Evolutionary conservation across 2,329 filamentous ascomycete genomes (phyloP), one percentile per base, ranked within the genome.

Genomic region (Aspergillus hortae): DNA sequence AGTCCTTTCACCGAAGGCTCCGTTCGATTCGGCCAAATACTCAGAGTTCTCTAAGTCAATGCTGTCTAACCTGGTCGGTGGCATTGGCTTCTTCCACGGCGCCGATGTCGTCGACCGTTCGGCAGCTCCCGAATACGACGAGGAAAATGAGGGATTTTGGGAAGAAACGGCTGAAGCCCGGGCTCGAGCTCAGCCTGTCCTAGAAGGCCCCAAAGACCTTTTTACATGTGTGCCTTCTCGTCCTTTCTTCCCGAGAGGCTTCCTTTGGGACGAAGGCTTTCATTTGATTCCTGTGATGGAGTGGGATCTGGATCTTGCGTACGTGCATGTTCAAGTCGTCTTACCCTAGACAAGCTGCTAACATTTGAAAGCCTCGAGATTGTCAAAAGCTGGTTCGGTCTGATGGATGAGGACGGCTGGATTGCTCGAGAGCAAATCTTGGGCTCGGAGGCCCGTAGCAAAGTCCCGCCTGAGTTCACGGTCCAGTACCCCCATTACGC

Each of bases 251-350:
- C 94, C 94, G 1, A 83, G 94, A 55, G 94, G 94, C 1, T 99
- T 99, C 69, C 79, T 97, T 4, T 99, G 94, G 94, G 94, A 99
- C 63, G 94, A 99, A 70, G 94, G 94, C 0, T 99, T 97, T 73
- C 94, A 99, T 66, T 78, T 99, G 33, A 77, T 96, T 44, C 92
- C 92, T 1, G 86, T 99, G 49, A 82, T 90, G 17, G 92, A 99
- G 59, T 99, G 92, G 89, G 94, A 99, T 67, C 84, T 91, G 48
- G 92, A 96, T 65, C 80, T 97, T 47, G 86, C 89, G 75, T 78
- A 66, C 48, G 73, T 67, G 25, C 15, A 30, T 35, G n/a, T 9
- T 0, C 12, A n/a, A n/a, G 17, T 19, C 30, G 14, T 14, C 1
- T 11, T 17, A 15, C 12, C 43, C n/a, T 48, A 12, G 25, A 33